Evolutionary conservation across 2,329 filamentous ascomycete genomes (phyloP).

Genomic region (Lithohypha guttulata): DNA sequence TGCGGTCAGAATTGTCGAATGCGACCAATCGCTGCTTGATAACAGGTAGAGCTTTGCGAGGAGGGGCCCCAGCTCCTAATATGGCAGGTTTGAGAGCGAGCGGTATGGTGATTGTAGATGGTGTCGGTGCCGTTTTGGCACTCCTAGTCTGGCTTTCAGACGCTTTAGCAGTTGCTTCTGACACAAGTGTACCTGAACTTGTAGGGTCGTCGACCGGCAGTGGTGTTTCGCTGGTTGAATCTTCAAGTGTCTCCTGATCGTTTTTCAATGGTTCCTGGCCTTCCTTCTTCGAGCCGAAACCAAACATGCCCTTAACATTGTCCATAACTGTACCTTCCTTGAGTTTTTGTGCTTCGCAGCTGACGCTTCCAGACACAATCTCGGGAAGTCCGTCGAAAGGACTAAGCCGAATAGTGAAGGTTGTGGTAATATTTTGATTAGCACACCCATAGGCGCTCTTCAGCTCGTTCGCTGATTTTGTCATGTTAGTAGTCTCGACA

Average conservation of each 20-base stretch:
- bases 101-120: slow-evolving; percentile 41
- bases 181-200: slow-evolving; percentile 24
- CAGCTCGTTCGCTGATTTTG: slow-evolving; percentile 65
- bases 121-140: slow-evolving; percentile 33
- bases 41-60: slow-evolving; percentile 30
- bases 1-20: slow-evolving; percentile 76
- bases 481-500: slow-evolving; percentile 74
- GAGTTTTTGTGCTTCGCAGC: slow-evolving; percentile 68
- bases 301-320: slow-evolving; percentile 91
- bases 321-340: slow-evolving; percentile 77
- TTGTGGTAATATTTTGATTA: slow-evolving; percentile 66
- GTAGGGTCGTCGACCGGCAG: slow-evolving; percentile 20
- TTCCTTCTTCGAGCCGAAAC: slow-evolving; percentile 83
- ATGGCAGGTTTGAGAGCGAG: slow-evolving; percentile 40
- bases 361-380: slow-evolving; percentile 62
- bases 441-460: slow-evolving; percentile 70
- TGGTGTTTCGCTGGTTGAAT: slow-evolving; percentile 22
- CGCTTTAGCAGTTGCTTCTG: slow-evolving; percentile 24
- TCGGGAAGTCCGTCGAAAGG: slow-evolving; percentile 69
- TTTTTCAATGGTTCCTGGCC: slow-evolving; percentile 58
- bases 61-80: slow-evolving; percentile 31
- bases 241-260: slow-evolving; percentile 45
- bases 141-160: slow-evolving; percentile 38
- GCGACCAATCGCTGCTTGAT: slow-evolving; percentile 65
- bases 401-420: slow-evolving; percentile 63